Conservation (phyloP, 2,329 filamentous ascomycete species). For the Fusarium bactridioides region DNA sequence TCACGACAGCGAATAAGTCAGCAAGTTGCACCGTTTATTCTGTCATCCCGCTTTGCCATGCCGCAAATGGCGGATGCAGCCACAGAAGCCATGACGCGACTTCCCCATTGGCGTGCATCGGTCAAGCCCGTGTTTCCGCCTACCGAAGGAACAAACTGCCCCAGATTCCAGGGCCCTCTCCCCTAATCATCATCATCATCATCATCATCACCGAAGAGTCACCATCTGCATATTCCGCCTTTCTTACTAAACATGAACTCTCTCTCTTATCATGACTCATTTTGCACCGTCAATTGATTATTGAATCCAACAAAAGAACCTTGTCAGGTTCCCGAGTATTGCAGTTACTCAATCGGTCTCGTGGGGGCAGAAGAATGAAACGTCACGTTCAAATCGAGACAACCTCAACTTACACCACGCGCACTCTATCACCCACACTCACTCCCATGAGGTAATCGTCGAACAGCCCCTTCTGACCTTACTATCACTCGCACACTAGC, state of each 20-base stretch:
- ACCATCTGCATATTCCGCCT: slow-evolving; percentile 22
- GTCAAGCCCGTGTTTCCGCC: slow-evolving; percentile 35
- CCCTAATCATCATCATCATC: not conserved
- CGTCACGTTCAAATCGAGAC: slow-evolving; percentile 27
- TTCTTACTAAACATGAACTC: slow-evolving; percentile 25
- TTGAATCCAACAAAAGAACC: slow-evolving; percentile 6
- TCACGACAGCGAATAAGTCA: not conserved
- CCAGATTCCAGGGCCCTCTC: slow-evolving; percentile 14
- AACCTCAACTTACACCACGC: slow-evolving; percentile 13
- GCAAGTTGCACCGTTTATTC: slow-evolving; percentile 3
- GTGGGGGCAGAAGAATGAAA: slow-evolving; percentile 34
- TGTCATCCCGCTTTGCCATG: slow-evolving; percentile 15
- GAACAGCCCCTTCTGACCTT: slow-evolving; percentile 1
- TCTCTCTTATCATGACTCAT: slow-evolving; percentile 28
- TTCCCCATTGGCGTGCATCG: slow-evolving; percentile 36
- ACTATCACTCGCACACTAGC: not conserved
- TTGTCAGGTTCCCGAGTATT: slow-evolving; percentile 2
- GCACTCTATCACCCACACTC: not conserved
- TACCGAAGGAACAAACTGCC: slow-evolving; percentile 11
- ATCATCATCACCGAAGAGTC: not conserved
- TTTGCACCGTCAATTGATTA: not conserved
- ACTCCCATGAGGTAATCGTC: slow-evolving; percentile 2
- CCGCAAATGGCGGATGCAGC: slow-evolving; percentile 22
- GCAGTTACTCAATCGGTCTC: not conserved
- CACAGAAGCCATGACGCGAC: slow-evolving; percentile 28